Conservation (phyloP, 306 rosid genomes). For the Quercus suber region DNA sequence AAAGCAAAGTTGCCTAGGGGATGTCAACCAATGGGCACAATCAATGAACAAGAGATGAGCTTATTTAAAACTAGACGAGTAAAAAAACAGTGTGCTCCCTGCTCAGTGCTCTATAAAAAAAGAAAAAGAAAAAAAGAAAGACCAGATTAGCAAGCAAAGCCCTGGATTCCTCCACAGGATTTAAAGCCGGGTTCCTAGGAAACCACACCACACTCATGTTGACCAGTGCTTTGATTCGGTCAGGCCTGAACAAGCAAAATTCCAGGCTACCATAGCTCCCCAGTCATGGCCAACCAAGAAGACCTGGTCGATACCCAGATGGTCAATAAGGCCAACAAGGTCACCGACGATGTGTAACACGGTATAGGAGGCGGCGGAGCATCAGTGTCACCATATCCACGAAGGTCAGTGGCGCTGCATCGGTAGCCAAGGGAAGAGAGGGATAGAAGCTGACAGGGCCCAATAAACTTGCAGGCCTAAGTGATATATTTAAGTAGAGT, state of each 20-base stretch:
- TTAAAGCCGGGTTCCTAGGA: conserved; percentile 33
- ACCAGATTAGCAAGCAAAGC: not conserved
- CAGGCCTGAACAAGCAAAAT: conserved; percentile 49
- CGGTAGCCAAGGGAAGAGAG: conserved; percentile 67
- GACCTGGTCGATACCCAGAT: conserved; percentile 36
- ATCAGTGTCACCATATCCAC: conserved; percentile 74
- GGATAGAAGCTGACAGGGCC: conserved; percentile 48
- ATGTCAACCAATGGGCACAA: too few relatives aligned
- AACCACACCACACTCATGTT: conserved; percentile 53
- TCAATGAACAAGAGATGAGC: too few relatives aligned
- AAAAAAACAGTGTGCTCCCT: too few relatives aligned
- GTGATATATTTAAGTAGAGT: too few relatives aligned
- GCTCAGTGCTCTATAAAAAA: too few relatives aligned
- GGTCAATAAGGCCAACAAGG: conserved; percentile 58
- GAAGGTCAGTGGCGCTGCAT: conserved; percentile 70
- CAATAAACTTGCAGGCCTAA: too few relatives aligned
- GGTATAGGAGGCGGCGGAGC: conserved; percentile 51
- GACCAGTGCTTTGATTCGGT: conserved; percentile 57
- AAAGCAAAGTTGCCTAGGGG: too few relatives aligned
- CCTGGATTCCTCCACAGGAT: conserved; percentile 23
- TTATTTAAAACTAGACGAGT: too few relatives aligned
- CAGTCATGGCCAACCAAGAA: conserved; percentile 67
- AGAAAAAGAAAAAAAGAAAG: too few relatives aligned
- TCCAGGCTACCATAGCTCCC: conserved; percentile 60
- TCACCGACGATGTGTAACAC: conserved; percentile 58